Evolutionary conservation across 176 grass and related monocot species (phyloP), one percentile per base, ranked within the genome.

Genomic region (Neostapfia colusana): DNA sequence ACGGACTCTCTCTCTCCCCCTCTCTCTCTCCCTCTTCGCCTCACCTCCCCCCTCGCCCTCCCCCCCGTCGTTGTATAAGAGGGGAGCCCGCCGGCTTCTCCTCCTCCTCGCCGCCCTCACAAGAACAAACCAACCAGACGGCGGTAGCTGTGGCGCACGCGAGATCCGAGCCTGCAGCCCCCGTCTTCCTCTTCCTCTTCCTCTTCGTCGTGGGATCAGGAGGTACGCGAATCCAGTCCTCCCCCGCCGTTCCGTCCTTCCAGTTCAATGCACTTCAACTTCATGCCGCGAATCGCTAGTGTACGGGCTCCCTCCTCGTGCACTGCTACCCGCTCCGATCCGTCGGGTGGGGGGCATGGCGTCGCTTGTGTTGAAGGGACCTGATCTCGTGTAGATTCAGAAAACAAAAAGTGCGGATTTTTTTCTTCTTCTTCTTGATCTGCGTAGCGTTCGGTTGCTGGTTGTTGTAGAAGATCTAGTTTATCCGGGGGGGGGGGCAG

Each of bases 171-270:
- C 2, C 35, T 63, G 42, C 41, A 13, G 10, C 18, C 27, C 27
- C 16, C 27, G 0, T 36, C 74, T 14, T n/a, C n/a, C n/a, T n/a
- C n/a, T n/a, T n/a, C 27, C 2, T 36, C 41, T 25, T 24, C 67
- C 12, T 61, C 51, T 34, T 61, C 40, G 51, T 9, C n/a, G 31
- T 3, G 8, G 7, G 8, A 28, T 38, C 37, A 50, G 28, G 68
- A 80, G 83, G 83, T 85, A 75, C 23, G 76, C 49, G n/a, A 63
- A 34, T 41, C 49, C 20, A 44, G 14, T 53, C 9, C 12, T 41
- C n/a, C n/a, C 16, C 8, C 37, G 53, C 44, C 23, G 6, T 6
- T 49, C 18, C 15, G 46, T 58, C 4, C 36, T 60, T 60, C 23
- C 1, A 43, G 0, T 63, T 67, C 39, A 28, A n/a, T n/a, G n/a